Base-by-base conservation (phyloP, 1,139 yeast species). In the Saccharomyces hybrid region DNA sequence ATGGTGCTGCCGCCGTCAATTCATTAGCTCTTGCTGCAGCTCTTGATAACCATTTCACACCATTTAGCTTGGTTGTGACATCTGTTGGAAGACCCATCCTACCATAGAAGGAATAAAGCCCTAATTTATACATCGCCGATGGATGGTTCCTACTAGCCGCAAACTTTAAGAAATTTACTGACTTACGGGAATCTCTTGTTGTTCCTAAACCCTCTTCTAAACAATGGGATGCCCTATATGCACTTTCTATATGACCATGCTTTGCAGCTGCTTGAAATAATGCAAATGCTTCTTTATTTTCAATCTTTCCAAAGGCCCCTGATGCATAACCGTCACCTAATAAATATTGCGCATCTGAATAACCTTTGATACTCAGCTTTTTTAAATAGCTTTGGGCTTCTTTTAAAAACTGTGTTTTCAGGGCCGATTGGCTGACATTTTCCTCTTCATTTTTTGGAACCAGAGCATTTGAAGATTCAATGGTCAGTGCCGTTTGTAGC, bases 161-260 rank as follows among this genome's bases (percentile, higher is more conserved):
- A 70, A 85, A 85, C 66, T 88, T 85, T 58, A 89, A 74, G 69
- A 85, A 90, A 61, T 88, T 95, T 11, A 89, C 74, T 1, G 96
- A 93, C 64, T 89, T 85, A 55, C 96, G 79, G 0, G 96, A 83
- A 69, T 93, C 97, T 64, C 95, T 80, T 16, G 90, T 84, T 5
- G 95, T 87, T 5, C 99, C 99, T 71, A 91, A 76, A 5, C 98
- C 98, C 72, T 89, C 95, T 71, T 91, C 96, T 62, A 84, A 87
- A 70, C 97, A 91, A 57, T 87, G 80, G 0, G 97, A 89, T 0
- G 96, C 87, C 64, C 98, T 80, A 70, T 87, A 93, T 0, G 96
- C 91, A 53, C 95, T 83, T 69, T 93, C 98, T 8, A 86, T 78
- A 66, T 93, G 98, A 25, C 93, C 95, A 61, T 88, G 93, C 69